These are phyloP conservation scores for Kodamaea kaohsiungensis DNA, from an alignment of 805 yeast genomes.

Conservation along the genomic window DNA sequence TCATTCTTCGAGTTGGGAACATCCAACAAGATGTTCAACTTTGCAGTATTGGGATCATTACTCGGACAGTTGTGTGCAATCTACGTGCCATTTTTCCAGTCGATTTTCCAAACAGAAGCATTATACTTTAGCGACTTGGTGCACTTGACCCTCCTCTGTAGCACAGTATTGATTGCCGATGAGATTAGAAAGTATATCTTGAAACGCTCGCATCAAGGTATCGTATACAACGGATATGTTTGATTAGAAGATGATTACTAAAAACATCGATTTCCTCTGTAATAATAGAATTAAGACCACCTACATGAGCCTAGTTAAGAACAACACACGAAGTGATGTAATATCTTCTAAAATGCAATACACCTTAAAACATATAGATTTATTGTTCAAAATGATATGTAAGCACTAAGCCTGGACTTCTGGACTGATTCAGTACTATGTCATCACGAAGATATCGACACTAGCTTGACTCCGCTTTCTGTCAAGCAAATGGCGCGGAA, in stretches of 20 bases:
- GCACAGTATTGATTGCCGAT: conserved; percentile 84
- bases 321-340: no score
- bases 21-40: conserved; percentile 85
- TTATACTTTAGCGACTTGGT: conserved; percentile 68
- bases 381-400: no score
- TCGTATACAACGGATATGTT: not conserved
- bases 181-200: conserved; percentile 65
- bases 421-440: no score
- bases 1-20: conserved; percentile 82
- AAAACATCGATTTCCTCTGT: not conserved
- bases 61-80: conserved; percentile 92
- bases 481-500: not conserved
- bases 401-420: no score
- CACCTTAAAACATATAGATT: no score
- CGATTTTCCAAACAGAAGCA: conserved; percentile 93
- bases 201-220: conserved; percentile 20
- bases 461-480: no score
- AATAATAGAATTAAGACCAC: conserved; percentile 1
- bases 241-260: not conserved
- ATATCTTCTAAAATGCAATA: no score
- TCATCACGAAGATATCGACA: no score
- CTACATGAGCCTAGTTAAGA: no score
- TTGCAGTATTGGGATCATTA: conserved; percentile 86
- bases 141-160: conserved; percentile 62
- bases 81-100: conserved; percentile 90